Conservation (phyloP, 805 yeast species). For the Hyphopichia homilentoma region DNA sequence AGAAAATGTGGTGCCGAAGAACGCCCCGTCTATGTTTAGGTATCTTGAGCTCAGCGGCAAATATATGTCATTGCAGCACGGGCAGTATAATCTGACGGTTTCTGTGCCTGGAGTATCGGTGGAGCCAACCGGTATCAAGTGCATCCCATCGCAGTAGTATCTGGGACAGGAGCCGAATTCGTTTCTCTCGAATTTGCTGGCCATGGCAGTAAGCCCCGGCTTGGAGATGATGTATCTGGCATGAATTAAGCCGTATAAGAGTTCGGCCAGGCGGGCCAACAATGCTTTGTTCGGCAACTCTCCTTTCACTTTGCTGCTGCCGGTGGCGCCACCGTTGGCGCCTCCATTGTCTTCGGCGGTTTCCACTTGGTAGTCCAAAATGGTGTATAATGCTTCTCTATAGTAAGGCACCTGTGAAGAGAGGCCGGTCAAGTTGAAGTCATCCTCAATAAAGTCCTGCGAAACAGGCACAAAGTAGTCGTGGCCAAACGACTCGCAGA, state of each 20-base stretch:
- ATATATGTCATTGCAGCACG: slow-evolving; percentile 89
- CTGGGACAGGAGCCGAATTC: slow-evolving; percentile 93
- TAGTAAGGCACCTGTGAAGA: slow-evolving; percentile 83
- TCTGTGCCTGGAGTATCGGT: slow-evolving; percentile 89
- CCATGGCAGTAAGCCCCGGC: slow-evolving; percentile 86
- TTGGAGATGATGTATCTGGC: slow-evolving; percentile 87
- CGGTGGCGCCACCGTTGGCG: slow-evolving; percentile 3
- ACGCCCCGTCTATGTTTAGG: slow-evolving; percentile 91
- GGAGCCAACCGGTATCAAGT: slow-evolving; percentile 85
- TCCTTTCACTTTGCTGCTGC: slow-evolving; percentile 6
- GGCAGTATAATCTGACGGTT: slow-evolving; percentile 90
- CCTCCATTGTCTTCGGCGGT: slow-evolving; percentile 34
- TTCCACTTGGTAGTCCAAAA: slow-evolving; percentile 74
- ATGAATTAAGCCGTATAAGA: slow-evolving; percentile 89
- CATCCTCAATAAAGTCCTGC: slow-evolving; percentile 92
- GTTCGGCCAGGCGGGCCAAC: slow-evolving; percentile 86
- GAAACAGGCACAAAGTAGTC: slow-evolving; percentile 91
- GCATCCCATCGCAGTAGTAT: slow-evolving; percentile 84
- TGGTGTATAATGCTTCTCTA: slow-evolving; percentile 86
- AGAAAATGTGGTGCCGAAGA: slow-evolving; percentile 93
- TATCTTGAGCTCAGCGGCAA: slow-evolving; percentile 84
- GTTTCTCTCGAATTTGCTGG: slow-evolving; percentile 85
- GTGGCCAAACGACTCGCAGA: slow-evolving; percentile 75
- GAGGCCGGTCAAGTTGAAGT: slow-evolving; percentile 90
- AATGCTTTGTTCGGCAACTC: slow-evolving; percentile 68